These are phyloP conservation scores for Carex pumila DNA, from an alignment of 176 grass and related monocot species.

Conservation along the genomic window DNA sequence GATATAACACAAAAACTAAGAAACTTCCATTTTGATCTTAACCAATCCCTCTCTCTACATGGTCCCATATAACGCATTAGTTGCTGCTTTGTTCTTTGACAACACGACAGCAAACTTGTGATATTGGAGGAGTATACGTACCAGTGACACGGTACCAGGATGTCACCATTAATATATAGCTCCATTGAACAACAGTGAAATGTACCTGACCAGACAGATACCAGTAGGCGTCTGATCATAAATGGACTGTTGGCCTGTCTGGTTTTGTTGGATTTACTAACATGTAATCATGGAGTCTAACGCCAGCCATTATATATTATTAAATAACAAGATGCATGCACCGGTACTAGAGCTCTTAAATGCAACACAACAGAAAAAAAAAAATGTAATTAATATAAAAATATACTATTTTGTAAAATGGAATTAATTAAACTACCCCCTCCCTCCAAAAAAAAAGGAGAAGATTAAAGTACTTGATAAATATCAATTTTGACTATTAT, in stretches of 20 bases:
- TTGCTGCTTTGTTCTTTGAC: neutral
- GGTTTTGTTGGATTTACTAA: neutral
- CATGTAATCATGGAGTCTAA: neutral
- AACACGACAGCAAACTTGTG: neutral
- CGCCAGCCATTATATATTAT: neutral
- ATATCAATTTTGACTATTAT: no score
- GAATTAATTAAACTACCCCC: no score
- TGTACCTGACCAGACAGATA: neutral
- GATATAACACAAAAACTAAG: no score
- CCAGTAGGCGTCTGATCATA: conserved; percentile 14
- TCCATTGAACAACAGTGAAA: conserved; percentile 8
- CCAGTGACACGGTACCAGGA: neutral
- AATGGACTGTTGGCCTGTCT: conserved; percentile 1
- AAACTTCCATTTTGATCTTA: no score
- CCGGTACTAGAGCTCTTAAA: neutral
- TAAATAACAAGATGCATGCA: neutral
- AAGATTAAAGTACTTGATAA: no score
- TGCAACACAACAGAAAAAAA: neutral
- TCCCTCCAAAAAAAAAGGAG: no score
- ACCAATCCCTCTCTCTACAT: neutral
- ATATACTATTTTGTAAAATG: neutral
- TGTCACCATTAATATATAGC: neutral
- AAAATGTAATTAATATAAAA: no score
- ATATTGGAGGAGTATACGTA: neutral
- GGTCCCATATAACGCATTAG: neutral